Conservation (phyloP, 192 early-diverging fungal species). For the Phycomyces nitens region DNA sequence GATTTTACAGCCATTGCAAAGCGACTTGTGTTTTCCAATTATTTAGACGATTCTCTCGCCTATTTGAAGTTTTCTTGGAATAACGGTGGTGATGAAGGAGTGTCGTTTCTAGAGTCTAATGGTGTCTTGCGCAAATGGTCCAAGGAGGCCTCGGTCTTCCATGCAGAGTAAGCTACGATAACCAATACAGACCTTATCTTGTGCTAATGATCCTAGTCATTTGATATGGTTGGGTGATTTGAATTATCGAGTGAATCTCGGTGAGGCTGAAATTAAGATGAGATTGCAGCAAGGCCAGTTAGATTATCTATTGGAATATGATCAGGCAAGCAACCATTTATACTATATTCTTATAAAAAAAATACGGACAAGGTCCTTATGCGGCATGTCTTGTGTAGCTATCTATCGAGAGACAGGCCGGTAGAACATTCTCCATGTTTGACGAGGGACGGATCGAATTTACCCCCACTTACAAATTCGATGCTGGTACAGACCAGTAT, state of each 20-base stretch:
- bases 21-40: constrained; percentile 56
- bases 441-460: constrained; percentile 78
- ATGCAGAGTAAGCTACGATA: constrained; percentile 58
- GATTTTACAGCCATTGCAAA: constrained; percentile 86
- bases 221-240: constrained; percentile 93
- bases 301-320: constrained; percentile 65
- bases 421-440: constrained; percentile 80
- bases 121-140: constrained; percentile 7
- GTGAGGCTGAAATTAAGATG: constrained; percentile 58
- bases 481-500: constrained; percentile 75
- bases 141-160: constrained; percentile 53
- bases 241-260: constrained; percentile 83
- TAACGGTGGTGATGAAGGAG: constrained; percentile 34
- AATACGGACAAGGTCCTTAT: no score
- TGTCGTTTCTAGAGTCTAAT: constrained; percentile 17
- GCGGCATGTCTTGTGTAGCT: constrained; percentile 39
- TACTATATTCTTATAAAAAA: no score
- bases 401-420: constrained; percentile 53
- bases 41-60: neutral
- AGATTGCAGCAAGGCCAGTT: constrained; percentile 54
- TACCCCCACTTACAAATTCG: constrained; percentile 90
- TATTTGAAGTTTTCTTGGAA: constrained; percentile 32
- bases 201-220: constrained; percentile 42
- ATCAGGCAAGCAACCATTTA: constrained; percentile 59
- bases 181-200: neutral